Base-by-base conservation (phyloP, 768 basidiomycete genomes). In the Porpolomopsis calyptriformis region DNA sequence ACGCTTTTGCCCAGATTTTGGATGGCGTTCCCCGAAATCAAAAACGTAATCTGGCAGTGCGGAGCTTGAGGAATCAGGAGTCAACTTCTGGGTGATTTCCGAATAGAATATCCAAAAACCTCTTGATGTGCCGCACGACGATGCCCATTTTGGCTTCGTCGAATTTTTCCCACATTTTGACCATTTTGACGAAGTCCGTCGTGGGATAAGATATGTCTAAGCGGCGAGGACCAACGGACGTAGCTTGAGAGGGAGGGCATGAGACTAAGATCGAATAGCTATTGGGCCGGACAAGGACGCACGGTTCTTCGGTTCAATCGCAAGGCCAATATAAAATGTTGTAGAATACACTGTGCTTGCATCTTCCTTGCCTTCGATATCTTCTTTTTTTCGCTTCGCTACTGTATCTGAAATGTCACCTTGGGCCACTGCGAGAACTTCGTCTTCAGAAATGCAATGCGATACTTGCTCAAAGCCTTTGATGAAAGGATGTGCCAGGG, bases 191-290 rank as follows among this genome's bases (percentile, higher is more conserved):
- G 61, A 98, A 99, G 57, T 97, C 90, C 22, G 83, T 85, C 3
- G 90, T 96, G 3, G 96, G 96, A 66, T 92, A 97, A 40, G 93
- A 93, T 48, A 99, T 93, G 63, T 99, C 96, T 53, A 99, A 71
- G 59, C 77, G 82, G 52, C 93, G 76, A 43, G 85, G 81, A 22
- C 85, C 91, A 49, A 73, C 65, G 5, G 83, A 69, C 16, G 83
- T 85, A 50, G 81, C 90, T 92, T 70, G 53, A 57, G 44, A 29
- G 36, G 25, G 34, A 51, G 26, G 14, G 33, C 40, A 23, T 49
- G 14, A 48, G 39, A 39, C 35, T 40, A 23, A 40, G 18, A 2
- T 22, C 14, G 40, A 27, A 14, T 43, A 27, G 19, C 22, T 24
- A 22, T 39, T 25, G 6, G 23, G 9, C 4, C 18, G 25, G 40